These are phyloP conservation scores for Saturnispora ahearnii DNA, from an alignment of 805 yeast species.

Conservation along the genomic window DNA sequence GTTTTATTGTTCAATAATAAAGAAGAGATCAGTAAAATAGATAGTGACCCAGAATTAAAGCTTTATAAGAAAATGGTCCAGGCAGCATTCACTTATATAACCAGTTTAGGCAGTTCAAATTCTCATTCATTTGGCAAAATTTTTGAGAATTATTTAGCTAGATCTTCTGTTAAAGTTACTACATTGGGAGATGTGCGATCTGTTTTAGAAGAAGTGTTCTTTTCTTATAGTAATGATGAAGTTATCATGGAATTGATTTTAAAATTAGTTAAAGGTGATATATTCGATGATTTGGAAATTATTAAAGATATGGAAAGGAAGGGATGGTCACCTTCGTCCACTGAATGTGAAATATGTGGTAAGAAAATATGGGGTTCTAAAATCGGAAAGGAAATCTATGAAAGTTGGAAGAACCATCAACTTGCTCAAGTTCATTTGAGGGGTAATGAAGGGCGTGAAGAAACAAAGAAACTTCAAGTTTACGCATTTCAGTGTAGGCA, in stretches of 20 bases:
- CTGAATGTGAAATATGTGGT: conserved; percentile 71
- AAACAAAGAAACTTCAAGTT: conserved; percentile 24
- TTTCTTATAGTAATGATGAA: conserved; percentile 57
- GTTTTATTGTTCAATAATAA: conserved; percentile 28
- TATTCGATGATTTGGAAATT: conserved; percentile 36
- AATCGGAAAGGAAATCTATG: conserved; percentile 38
- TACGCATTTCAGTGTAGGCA: conserved; percentile 58
- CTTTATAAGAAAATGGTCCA: conserved; percentile 33
- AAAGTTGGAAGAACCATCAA: conserved; percentile 46
- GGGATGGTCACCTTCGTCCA: conserved; percentile 56
- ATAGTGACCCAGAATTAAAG: conserved; percentile 18
- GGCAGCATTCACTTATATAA: conserved; percentile 33
- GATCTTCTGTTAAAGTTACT: conserved; percentile 39
- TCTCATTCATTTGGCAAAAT: conserved; percentile 42
- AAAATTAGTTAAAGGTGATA: conserved; percentile 47
- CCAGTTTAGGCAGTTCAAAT: conserved; percentile 23
- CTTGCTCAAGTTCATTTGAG: conserved; percentile 11
- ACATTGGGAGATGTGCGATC: conserved; percentile 51
- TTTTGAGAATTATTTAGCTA: conserved; percentile 44
- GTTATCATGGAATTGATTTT: conserved; percentile 44
- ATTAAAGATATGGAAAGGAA: conserved; percentile 34
- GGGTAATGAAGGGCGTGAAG: conserved; percentile 4
- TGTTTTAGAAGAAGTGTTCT: conserved; percentile 52
- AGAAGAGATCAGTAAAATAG: conserved; percentile 13
- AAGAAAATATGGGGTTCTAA: conserved; percentile 63